Evolutionary conservation across 768 basidiomycete genomes (phyloP), one percentile per base, ranked within the genome.

Genomic region (Trametes sanguinea): DNA sequence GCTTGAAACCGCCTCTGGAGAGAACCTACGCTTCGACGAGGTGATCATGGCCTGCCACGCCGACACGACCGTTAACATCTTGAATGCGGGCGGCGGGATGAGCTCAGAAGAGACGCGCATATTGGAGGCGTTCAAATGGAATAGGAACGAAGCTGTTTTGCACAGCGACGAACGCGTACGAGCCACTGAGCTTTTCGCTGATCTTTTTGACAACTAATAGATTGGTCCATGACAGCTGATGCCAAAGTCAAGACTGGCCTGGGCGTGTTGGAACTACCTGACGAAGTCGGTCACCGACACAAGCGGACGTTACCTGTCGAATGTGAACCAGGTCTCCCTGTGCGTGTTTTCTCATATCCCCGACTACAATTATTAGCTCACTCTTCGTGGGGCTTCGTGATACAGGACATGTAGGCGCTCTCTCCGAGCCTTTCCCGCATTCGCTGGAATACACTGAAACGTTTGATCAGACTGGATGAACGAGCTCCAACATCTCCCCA

Each of bases 191-290:
- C 30, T 13, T 22, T 29, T 43, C 48, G 35, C 17, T 14, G 5
- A 14, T 16, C 6, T 7, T 27, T 13, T 33, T n/a, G 40, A 6
- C 45, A 22, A 22, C 22, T 22, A 22, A 22, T 14, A 32, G 4
- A 33, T 32, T 6, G n/a, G 22, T 29, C 17, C 53, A 17, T 39
- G 33, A 10, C 57, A 90, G 87, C 70, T 92, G 13, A 90, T 92
- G 88, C 91, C 89, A 0, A 76, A 76, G 58, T 76, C 76, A 51
- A 75, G 81, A 17, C 64, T 75, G 10, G 88, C 87, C 0, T 92
- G 89, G 86, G 86, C 88, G 0, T 87, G 87, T 65, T 92, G 89
- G 89, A 92, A 91, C 71, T 91, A 89, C 69, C 72, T 90, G n/a
- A 85, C 87, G 1, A 76, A 73, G 39, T 84, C 82, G 16, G 68